Evolutionary conservation across 768 basidiomycete species (phyloP), one percentile per base, ranked within the genome.

Genomic region (Filobasidium floriforme): DNA sequence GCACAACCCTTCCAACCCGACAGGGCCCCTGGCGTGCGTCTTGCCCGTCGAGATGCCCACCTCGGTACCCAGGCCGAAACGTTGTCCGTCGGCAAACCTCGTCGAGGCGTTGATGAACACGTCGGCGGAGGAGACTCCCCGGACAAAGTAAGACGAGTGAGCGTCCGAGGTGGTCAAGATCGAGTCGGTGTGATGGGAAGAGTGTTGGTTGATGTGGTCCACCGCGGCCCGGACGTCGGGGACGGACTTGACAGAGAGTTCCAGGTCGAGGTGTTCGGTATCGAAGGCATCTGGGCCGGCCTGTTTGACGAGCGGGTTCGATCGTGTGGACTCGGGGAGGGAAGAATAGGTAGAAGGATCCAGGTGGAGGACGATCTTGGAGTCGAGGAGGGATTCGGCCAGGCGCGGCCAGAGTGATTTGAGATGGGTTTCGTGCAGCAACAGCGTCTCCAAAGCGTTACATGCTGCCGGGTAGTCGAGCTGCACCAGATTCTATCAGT

Each of bases 51-150:
- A 89, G 73, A 99, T 96, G 10, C 96, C 96, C 0, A 99, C 94
- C 79, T 98, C 96, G 5, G 96, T 93, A 1, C 96, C 96, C 70
- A 96, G 92, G 0, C 96, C 96, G 75, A 92, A 98, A 67, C 94
- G 80, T 80, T 93, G 96, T 14, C 96, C 94, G 77, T 99, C 96
- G 0, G 93, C 88, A 76, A 99, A 98, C 43, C 96, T 84, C 11
- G 96, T 97, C 73, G 89, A 91, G 7, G 93, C 93, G 73, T 99
- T 98, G 66, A 94, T 84, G 73, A 88, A 99, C 5, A 90, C 90
- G 37, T 92, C 90, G 0, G 94, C 89, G 0, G 89, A 89, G 77
- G 94, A 93, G 26, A 97, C 87, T 7, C 90, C 90, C 19, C 88
- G 83, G 76, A 87, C 89, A 81, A 97, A 99, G 37, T 80, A 81